Evolutionary conservation across 768 basidiomycete genomes (phyloP), one percentile per base, ranked within the genome.

Genomic region (Termitomyces sp.): DNA sequence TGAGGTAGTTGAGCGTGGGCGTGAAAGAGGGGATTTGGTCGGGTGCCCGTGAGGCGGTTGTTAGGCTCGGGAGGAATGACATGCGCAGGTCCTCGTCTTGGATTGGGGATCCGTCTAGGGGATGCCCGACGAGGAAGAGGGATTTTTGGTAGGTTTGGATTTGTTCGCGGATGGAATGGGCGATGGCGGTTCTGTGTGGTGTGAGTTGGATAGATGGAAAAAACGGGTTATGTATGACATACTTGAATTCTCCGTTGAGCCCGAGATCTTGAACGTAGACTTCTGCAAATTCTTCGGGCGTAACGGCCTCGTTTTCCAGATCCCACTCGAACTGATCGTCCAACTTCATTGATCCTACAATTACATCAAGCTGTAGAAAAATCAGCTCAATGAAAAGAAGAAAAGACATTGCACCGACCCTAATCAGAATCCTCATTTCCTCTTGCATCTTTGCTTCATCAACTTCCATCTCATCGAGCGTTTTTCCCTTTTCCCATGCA

Each of bases 271-370:
- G 81, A 2, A 84, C 75, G 66, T 97, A 96, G 0, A 87, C 78
- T 58, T 89, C 87, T 6, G 97, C 93, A 69, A 98, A 98, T 26
- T 88, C 85, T 70, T 99, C 97, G 0, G 96, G 94, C 0, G 87
- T 88, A 3, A 90, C 87, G 45, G 79, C 77, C 21, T 75, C 71
- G 54, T 89, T 93, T 61, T 87, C 87, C 37, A 98, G 71, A 68
- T 99, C 96, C 97, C 97, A 99, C 67, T 98, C 97, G 65, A 98
- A 96, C 65, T 94, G 90, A 70, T 99, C 97, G 54, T 93, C 90
- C 22, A 99, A 80, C 69, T 95, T 94, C 74, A 94, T 83, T 7
- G 87, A 84, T 22, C 93, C 96, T 53, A 95, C 87, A 53, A 93
- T 91, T 70, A 98, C 93, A 70, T 98, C 96, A 58, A 99, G 81